Base-by-base conservation (phyloP, 352 stramenopile species). In the Pythium periplocum region DNA sequence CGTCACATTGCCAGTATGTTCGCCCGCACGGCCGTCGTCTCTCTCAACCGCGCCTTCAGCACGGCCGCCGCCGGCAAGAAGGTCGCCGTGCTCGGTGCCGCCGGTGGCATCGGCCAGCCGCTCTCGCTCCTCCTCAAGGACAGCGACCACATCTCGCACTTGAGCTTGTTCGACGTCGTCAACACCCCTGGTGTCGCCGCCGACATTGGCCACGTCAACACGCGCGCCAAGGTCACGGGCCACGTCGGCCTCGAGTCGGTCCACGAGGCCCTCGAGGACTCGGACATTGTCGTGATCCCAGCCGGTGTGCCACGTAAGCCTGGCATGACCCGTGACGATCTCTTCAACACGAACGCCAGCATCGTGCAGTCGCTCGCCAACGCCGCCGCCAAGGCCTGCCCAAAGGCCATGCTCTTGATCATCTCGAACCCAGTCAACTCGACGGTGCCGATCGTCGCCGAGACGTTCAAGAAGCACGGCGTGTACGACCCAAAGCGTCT, bases 391-490 rank as follows among this genome's bases (percentile, higher is more conserved):
- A 79, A 98, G 71, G 85, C 90, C 72, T 99, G 96, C 79, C 97
- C 97, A 7, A 79, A 98, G 53, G 97, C 97, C 42, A 93, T 91
- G 72, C 80, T 97, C 53, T 71, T 97, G 45, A 98, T 99, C 73
- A 99, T 99, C 70, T 96, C 88, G 60, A 99, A 99, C 83, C 97
- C 97, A 6, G 96, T 99, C 62, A 99, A 99, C 84, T 98, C 92
- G 44, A 99, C 97, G 12, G 96, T 99, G 53, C 97, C 97, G 26
- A 99, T 99, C 68, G 97, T 98, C 47, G 96, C 96, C 44, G 97
- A 99, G 80, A 96, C 97, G 4, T 89, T 99, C 58, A 99, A 99
- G 83, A 96, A 97, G 66, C 64, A 73, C 36, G 87, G 88, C 41
- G 93, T 98, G 36, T 99, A 98, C 83, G 76, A 99, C 78, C 87